A percentile compares a stretch with the other conserved stretches of the same genome.
phyloP scores from a whole-genome alignment of 371 early-diverging fungal genomes.

The Lichtheimia ornata region DNA sequence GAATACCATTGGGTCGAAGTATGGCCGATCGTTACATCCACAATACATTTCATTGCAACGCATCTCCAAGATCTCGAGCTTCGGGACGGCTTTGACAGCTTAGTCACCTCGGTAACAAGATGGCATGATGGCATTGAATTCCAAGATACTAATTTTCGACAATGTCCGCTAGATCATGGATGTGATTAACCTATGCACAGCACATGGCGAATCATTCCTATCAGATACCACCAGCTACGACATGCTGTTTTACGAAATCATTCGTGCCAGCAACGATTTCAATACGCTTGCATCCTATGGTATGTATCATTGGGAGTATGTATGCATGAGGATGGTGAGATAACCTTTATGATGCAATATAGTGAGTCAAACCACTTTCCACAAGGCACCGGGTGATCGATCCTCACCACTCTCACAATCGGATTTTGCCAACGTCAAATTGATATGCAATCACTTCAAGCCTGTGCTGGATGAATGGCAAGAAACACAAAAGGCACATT shows the following conservation, averaged over 20 bases:
- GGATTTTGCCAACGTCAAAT: slow-evolving; percentile 33
- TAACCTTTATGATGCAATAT: slow-evolving; percentile 22
- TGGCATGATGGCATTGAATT: not conserved
- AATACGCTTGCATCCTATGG: slow-evolving; percentile 41
- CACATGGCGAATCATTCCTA: slow-evolving; percentile 54
- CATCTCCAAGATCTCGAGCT: slow-evolving; percentile 34
- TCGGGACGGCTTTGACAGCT: slow-evolving; percentile 28
- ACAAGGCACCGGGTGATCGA: slow-evolving; percentile 23
- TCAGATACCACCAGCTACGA: slow-evolving; percentile 56
- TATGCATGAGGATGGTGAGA: slow-evolving; percentile 17
- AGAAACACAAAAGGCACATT: slow-evolving; percentile 22
- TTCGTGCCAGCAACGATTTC: slow-evolving; percentile 47
- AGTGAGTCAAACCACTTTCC: slow-evolving; percentile 12
- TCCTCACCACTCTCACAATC: slow-evolving; percentile 23
- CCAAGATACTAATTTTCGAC: not conserved
- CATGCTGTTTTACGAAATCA: slow-evolving; percentile 56
- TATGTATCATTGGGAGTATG: slow-evolving; percentile 21
- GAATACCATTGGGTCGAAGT: slow-evolving; percentile 59
- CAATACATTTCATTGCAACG: slow-evolving; percentile 44
- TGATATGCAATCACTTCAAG: slow-evolving; percentile 44
- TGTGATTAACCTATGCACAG: slow-evolving; percentile 53
- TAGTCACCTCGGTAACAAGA: slow-evolving; percentile 38
- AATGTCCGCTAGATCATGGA: slow-evolving; percentile 32
- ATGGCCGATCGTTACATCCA: slow-evolving; percentile 48
- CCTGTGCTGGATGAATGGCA: slow-evolving; percentile 46